Evolutionary conservation across 257 asterid genomes (phyloP), one percentile per base, ranked within the genome.

Genomic region (Solanum microdontum): DNA sequence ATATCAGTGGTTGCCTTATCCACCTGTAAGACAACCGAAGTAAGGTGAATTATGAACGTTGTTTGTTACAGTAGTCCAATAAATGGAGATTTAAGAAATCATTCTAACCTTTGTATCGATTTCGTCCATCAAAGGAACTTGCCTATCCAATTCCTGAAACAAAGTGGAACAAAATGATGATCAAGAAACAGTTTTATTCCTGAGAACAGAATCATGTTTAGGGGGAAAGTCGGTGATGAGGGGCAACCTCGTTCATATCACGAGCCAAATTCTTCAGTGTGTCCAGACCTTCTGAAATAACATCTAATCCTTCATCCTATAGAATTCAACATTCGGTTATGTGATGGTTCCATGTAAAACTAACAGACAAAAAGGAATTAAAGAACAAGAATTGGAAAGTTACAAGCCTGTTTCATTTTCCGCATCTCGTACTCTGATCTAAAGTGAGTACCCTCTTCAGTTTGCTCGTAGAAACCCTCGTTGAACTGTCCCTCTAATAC

Each of bases 321-420:
- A 76, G 40, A 48, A 82, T 82, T 48, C 19, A n/a, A 83, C 77
- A 24, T 87, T 36, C 23, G 45, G 73, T 75, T 58, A 74, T 60
- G 28, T 2, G 28, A 48, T 4, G 11, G 66, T 36, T 40, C 21
- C 39, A 73, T 24, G 21, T 85, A 66, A 86, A 55, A 45, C 77
- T 34, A 43, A 26, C 15, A 7, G 51, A 39, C 10, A 45, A 76
- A 13, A 40, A 45, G 36, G 80, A 83, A 88, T 30, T 13, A 24
- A 84, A n/a, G 70, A 82, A 37, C 55, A 73, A 88, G 89, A 88
- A 86, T 45, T 76, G 70, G 87, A 23, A 73, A 87, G 90, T 83
- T 91, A 92, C 97, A 91, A 92, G 95, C 99, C 99, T 97, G 99
- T 89, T 97, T 97, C 87, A 92, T 68, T 91, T 93, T 97, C 93